These are phyloP conservation scores for Boletus reticulatus DNA, from an alignment of 768 basidiomycete species.

Conservation along the genomic window DNA sequence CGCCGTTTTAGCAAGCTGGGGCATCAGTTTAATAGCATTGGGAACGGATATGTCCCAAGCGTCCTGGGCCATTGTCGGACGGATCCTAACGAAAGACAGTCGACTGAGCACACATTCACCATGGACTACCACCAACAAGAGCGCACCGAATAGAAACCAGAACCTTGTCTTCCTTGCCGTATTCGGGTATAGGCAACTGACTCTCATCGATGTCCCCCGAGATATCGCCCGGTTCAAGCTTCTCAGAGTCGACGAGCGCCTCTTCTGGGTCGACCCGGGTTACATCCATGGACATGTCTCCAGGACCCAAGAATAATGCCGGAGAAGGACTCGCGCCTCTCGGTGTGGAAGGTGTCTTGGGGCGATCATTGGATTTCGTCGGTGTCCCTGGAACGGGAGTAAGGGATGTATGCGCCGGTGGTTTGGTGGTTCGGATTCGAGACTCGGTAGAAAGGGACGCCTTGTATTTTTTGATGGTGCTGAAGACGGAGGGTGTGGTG, in stretches of 20 bases:
- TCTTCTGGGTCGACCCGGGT: constrained; percentile 74
- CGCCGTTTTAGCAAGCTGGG: constrained; percentile 49
- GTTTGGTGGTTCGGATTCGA: constrained; percentile 31
- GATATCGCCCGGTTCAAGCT: constrained; percentile 64
- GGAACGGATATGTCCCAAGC: constrained; percentile 54
- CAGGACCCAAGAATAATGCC: constrained; percentile 40
- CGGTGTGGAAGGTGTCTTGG: constrained; percentile 55
- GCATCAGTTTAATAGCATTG: constrained; percentile 60
- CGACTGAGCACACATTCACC: background rate
- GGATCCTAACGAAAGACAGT: constrained; percentile 44
- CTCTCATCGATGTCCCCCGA: constrained; percentile 68
- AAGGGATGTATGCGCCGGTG: constrained; percentile 27
- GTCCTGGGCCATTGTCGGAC: constrained; percentile 48
- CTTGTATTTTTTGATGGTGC: constrained; percentile 65
- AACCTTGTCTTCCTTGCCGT: constrained; percentile 81
- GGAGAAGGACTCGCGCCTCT: constrained; percentile 48
- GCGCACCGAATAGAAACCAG: constrained; percentile 77
- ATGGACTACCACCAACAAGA: background rate
- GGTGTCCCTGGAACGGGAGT: constrained; percentile 55
- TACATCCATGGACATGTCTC: constrained; percentile 66
- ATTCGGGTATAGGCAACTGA: constrained; percentile 42
- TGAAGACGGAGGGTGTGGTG: constrained; percentile 35
- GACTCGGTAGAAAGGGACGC: constrained; percentile 53
- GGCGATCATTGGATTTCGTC: constrained; percentile 42
- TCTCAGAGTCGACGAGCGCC: constrained; percentile 72